Base-by-base conservation (phyloP, 768 basidiomycete species). In the Boletus sp. region DNA sequence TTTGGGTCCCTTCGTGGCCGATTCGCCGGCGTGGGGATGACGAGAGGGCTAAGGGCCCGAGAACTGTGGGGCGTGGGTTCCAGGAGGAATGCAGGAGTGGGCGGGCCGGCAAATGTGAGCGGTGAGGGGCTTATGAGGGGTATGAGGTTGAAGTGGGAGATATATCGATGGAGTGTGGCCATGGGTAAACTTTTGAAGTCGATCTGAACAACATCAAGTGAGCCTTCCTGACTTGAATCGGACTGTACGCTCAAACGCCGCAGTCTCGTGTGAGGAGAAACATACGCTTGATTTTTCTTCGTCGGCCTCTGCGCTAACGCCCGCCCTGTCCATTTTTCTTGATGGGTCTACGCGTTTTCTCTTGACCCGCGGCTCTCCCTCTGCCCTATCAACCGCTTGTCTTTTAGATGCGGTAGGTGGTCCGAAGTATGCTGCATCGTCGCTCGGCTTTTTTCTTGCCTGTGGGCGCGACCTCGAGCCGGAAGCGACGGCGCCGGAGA, bases 361-460 rank as follows among this genome's bases (percentile, higher is more conserved):
- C 71, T 92, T 90, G 50, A 78, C 76, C 46, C 88, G 77, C 15
- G 85, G 83, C 60, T 90, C 89, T n/a, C 85, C 86, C 8, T 90
- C 87, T 25, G 74, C 78, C 62, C 83, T 81, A 48, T 90, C 89
- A 17, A 64, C 73, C 0, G 87, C 88, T 42, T 82, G 81, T 59
- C 89, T 72, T 65, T 91, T 90, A 17, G 77, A 68, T 35, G 82
- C 81, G n/a, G 72, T 70, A 9, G 78, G 74, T 13, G 83, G 81
- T 15, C 83, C 84, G 57, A 83, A 80, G 69, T 90, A 89, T 21
- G 86, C 77, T 15, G 85, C 83, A 65, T 90, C 85, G 54, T 87
- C 85, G 64, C 82, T 83, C 37, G 73, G 74, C 59, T 83, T 85
- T 66, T 79, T 83, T 50, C 84, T 78, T 23, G 81, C 77, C 64